Evolutionary conservation across 2,329 filamentous ascomycete species (phyloP), one percentile per base, ranked within the genome.

Genomic region (Penicillium sp.): DNA sequence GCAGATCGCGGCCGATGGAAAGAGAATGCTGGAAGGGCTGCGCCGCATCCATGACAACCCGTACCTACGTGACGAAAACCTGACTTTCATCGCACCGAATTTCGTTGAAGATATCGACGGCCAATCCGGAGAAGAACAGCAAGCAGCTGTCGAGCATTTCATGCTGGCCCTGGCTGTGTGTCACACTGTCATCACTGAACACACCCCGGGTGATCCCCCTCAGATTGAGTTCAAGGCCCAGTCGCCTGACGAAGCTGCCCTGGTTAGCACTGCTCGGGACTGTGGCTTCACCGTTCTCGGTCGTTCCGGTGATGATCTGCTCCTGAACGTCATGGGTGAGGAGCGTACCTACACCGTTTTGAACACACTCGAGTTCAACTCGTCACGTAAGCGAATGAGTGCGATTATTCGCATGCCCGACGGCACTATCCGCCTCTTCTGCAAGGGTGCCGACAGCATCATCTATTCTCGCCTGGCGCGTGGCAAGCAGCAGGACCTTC

Each of bases 361-460:
- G 48, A 98, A 96, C 75, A 96, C 90, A 1, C 88, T 99, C 37
- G 95, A 99, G 72, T 99, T 99, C 81, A 98, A 98, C 74, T 98
- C 93, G 0, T 92, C 89, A 44, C 86, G 95, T 69, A 99, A 99
- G 79, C 87, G 95, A 64, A 99, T 99, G 95, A 98, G 93, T 76
- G 91, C 93, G 2, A 97, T 99, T 65, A 88, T 99, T 50, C 86
- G 90, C 57, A 96, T 98, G 92, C 93, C 95, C 0, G 87, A 98
- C 73, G 89, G 90, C 42, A 88, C 84, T 57, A 97, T 99, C 60
- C 83, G 95, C 54, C 83, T 99, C 1, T 96, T 96, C 77, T 99
- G 95, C 81, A 99, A 99, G 78, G 95, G 95, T 62, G 95, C 95
- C 33, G 95, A 99, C 73, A 97, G 92, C 69, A 90, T 98, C 68